These are phyloP conservation scores for Bigelowiella natans DNA, from an alignment of 78 protist species.

Conservation along the genomic window DNA sequence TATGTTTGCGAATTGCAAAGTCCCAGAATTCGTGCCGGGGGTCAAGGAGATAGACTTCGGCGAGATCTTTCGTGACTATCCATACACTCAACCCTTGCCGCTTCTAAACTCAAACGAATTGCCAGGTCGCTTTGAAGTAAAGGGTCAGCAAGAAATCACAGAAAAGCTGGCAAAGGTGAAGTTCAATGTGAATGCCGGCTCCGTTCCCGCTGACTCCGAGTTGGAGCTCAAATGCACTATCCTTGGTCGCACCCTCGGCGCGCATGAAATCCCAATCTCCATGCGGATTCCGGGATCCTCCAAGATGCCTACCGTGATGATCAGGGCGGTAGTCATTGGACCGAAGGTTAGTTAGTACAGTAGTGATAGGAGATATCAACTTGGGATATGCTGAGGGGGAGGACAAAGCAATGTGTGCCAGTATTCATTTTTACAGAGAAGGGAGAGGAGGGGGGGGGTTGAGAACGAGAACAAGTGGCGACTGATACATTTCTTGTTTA, in stretches of 20 bases:
- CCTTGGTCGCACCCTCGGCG: neutral
- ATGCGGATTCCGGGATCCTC: neutral
- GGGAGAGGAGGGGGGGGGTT: no score
- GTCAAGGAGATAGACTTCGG: constrained; percentile 29
- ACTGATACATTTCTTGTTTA: no score
- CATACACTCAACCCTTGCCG: constrained; percentile 20
- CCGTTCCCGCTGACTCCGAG: neutral
- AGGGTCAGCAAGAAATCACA: neutral
- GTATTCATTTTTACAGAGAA: no score
- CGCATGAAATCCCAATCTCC: neutral
- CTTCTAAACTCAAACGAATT: constrained; percentile 34
- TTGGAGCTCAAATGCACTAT: neutral
- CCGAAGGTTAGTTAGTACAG: neutral
- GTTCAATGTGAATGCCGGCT: neutral
- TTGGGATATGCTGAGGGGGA: no score
- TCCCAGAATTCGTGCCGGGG: constrained; percentile 31
- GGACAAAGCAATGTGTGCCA: no score
- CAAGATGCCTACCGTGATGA: neutral
- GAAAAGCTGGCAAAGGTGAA: neutral
- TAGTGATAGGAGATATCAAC: no score
- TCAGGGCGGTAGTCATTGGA: neutral
- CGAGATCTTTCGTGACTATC: constrained; percentile 33
- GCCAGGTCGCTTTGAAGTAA: constrained; percentile 51
- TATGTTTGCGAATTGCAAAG: constrained; percentile 22
- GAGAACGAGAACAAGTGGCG: no score